phyloP scores from a whole-genome alignment of 2,329 filamentous ascomycete genomes.

The Trichoderma asperellum region DNA sequence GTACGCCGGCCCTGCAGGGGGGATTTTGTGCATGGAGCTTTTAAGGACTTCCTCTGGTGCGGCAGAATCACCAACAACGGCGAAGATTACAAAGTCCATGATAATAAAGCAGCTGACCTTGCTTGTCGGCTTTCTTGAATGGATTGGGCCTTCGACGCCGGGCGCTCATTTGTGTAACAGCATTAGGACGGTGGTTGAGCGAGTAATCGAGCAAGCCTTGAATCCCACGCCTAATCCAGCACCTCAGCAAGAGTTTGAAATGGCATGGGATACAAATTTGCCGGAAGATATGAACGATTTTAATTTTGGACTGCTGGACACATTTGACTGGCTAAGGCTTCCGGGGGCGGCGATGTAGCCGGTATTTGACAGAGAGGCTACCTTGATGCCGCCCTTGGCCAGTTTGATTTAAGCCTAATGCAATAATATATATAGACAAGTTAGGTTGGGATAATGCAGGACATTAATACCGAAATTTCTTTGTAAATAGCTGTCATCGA shows the following conservation, averaged over 20 bases:
- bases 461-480: background rate
- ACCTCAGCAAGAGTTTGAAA: conserved; percentile 6
- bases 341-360: background rate
- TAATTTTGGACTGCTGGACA: conserved; percentile 54
- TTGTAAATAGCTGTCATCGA: background rate
- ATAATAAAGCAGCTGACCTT: conserved; percentile 57
- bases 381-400: background rate
- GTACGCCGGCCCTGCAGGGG: conserved; percentile 51
- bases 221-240: conserved; percentile 32
- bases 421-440: background rate
- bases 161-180: conserved; percentile 51
- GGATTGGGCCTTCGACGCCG: conserved; percentile 50
- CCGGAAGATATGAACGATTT: conserved; percentile 39
- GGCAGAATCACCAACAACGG: background rate
- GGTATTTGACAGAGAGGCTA: background rate
- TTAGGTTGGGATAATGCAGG: background rate
- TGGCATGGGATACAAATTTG: conserved; percentile 12
- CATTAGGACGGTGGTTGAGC: conserved; percentile 45
- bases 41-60: conserved; percentile 38
- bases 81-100: conserved; percentile 46
- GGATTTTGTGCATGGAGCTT: conserved; percentile 54
- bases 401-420: background rate
- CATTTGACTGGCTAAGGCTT: conserved; percentile 51
- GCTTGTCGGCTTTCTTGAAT: conserved; percentile 53
- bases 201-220: conserved; percentile 50